Evolutionary conservation across 2,329 filamentous ascomycete genomes (phyloP).

Genomic region (Fusarium humuli): DNA sequence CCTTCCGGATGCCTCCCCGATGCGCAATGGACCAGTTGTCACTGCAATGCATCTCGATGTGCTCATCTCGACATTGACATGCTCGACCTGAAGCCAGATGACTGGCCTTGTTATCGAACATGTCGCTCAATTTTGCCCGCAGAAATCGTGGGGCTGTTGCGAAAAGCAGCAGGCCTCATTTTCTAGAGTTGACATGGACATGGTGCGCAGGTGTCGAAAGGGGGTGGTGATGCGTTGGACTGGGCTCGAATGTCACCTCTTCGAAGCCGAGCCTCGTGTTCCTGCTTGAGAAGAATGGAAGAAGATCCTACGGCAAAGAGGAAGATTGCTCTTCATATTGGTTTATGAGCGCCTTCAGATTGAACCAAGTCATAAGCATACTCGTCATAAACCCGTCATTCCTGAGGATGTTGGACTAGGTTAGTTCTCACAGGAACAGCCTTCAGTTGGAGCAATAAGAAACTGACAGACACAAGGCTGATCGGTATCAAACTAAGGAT

Average conservation of each 20-base stretch:
- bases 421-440: neutral
- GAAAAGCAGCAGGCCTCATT: conserved; percentile 20
- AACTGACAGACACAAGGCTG: conserved; percentile 20
- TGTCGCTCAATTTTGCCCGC: neutral
- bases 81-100: conserved; percentile 6
- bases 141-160: conserved; percentile 28
- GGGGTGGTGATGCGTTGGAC: conserved; percentile 16
- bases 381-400: conserved; percentile 4
- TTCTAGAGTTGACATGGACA: conserved; percentile 12
- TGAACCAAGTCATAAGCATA: neutral
- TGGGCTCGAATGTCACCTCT: conserved; percentile 10
- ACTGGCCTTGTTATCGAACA: conserved; percentile 4
- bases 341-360: neutral
- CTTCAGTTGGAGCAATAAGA: neutral
- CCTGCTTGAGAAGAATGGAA: too few species aligned
- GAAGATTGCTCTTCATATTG: neutral
- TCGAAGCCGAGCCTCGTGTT: neutral
- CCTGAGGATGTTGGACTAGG: neutral
- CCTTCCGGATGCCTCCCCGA: conserved; percentile 31
- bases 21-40: conserved; percentile 14
- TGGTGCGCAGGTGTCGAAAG: conserved; percentile 16
- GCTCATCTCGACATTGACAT: conserved; percentile 9
- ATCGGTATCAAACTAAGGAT: conserved; percentile 21
- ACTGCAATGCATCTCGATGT: conserved; percentile 25
- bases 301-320: neutral